Evolutionary conservation across 2,329 filamentous ascomycete species (phyloP).

Genomic region (Conoideocrella luteorostrata): DNA sequence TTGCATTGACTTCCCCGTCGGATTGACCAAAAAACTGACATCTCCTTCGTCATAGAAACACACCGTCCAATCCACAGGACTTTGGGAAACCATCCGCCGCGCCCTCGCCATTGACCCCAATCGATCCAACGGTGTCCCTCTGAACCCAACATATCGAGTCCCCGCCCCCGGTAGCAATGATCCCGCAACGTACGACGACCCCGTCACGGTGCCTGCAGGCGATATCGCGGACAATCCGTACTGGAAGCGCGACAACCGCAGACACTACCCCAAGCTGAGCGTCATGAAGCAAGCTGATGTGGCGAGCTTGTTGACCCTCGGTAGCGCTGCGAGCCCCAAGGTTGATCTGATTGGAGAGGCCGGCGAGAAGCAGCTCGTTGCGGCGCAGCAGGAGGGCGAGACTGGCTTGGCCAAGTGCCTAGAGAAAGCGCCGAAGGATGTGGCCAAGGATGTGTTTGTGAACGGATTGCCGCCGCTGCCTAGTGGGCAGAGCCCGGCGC

Average conservation of each 20-base stretch:
- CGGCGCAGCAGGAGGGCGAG: slow-evolving; percentile 67
- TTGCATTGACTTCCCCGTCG: too few species aligned
- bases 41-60: slow-evolving; percentile 65
- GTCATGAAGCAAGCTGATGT: slow-evolving; percentile 79
- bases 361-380: slow-evolving; percentile 60
- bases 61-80: slow-evolving; percentile 79
- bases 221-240: slow-evolving; percentile 39
- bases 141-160: slow-evolving; percentile 89
- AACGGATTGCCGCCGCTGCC: slow-evolving; percentile 84
- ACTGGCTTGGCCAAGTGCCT: slow-evolving; percentile 69
- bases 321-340: slow-evolving; percentile 74
- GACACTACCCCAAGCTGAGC: slow-evolving; percentile 74
- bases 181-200: slow-evolving; percentile 32
- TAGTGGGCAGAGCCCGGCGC: slow-evolving; percentile 54
- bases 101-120: slow-evolving; percentile 75
- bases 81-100: slow-evolving; percentile 81
- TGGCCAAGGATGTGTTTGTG: slow-evolving; percentile 60
- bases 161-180: slow-evolving; percentile 51
- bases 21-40: too few species aligned
- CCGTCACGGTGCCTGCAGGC: slow-evolving; percentile 51
- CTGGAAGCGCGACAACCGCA: slow-evolving; percentile 87
- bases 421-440: slow-evolving; percentile 41
- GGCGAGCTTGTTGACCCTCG: slow-evolving; percentile 77
- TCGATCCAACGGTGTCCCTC: slow-evolving; percentile 83
- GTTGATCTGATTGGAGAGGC: slow-evolving; percentile 67